phyloP scores from a whole-genome alignment of 2,329 filamentous ascomycete genomes.

The Myriosclerotinia duriaeana region DNA sequence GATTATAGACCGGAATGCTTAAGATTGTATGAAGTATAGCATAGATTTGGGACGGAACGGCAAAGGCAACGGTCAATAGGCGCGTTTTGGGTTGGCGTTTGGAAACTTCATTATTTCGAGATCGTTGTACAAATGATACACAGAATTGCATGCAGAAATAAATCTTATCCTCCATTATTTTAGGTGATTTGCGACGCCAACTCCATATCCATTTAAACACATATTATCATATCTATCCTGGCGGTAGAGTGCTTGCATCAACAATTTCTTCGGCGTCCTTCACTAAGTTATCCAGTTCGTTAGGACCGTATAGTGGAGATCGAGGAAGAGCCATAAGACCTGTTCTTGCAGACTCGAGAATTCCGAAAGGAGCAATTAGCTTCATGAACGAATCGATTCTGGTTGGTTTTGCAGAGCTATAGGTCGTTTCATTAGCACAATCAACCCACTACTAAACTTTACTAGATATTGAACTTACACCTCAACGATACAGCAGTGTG shows the following conservation, averaged over 20 bases:
- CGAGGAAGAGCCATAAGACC: slow-evolving; percentile 96
- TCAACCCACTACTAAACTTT: neutral
- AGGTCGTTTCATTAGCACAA: slow-evolving; percentile 26
- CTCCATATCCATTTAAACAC: slow-evolving; percentile 30
- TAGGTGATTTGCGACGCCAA: slow-evolving; percentile 28
- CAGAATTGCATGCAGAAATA: slow-evolving; percentile 23
- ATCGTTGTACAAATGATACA: slow-evolving; percentile 23
- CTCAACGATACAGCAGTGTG: slow-evolving; percentile 97
- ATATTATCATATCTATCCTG: slow-evolving; percentile 59
- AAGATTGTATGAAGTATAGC: slow-evolving; percentile 2
- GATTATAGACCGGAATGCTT: slow-evolving; percentile 43
- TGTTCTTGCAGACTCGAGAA: slow-evolving; percentile 91
- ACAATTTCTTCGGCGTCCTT: slow-evolving; percentile 95
- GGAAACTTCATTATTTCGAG: neutral
- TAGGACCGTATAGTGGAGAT: slow-evolving; percentile 76
- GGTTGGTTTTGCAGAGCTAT: slow-evolving; percentile 76
- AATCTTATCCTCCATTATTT: slow-evolving; percentile 28
- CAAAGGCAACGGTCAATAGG: neutral
- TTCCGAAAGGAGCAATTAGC: slow-evolving; percentile 89
- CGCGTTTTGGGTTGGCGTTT: slow-evolving; percentile 18
- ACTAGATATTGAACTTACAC: slow-evolving; percentile 60
- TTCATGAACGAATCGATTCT: slow-evolving; percentile 98
- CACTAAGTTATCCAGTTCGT: slow-evolving; percentile 60
- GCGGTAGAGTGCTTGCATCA: slow-evolving; percentile 88
- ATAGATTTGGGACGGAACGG: neutral